Base-by-base conservation (phyloP, 148 eudicot species). In the Amaranthus cruentus region DNA sequence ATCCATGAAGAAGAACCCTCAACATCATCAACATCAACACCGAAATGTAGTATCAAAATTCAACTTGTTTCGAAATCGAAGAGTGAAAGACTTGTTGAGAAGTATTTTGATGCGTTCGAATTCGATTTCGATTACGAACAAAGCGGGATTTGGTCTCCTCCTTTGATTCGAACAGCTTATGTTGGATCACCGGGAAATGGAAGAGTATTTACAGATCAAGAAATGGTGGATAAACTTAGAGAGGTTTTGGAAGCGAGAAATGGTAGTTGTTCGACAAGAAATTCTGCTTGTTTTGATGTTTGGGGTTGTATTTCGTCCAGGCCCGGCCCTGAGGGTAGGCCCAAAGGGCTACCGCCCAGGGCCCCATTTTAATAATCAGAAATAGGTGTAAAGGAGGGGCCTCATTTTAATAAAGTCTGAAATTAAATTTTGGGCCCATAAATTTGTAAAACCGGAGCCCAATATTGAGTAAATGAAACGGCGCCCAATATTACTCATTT, bases 91-190 rank as follows among this genome's bases (percentile, higher is more conserved):
- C 85, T 87, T 14, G 80, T 87, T 9, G 75, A 66, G 48, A 87
- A 87, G 77, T 87, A 85, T 78, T 80, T 70, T 13, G 91, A 87
- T 56, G 68, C 88, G 7, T 85, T 81, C 9, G 91, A 87, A 68
- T 87, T 78, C 54, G 85, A 78, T 18, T 87, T 87, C 54, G 87
- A 85, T 47, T 85, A 87, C 66, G 75, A 83, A 56, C 74, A 78
- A 57, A 87, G 88, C 55, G 91, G 87, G 4, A 47, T 87, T 3
- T 87, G 91, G 91, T 87, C 91, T 3, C 91, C 91, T 4, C 91
- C 87, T 38, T 65, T 87, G 15, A 73, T 74, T 44, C 86, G 85
- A 4, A 77, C 77, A 6, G 77, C 82, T 58, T 83, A 80, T 71
- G 62, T 85, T 6, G 81, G 78, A 46, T 76, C 82, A 2, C 79